These are phyloP conservation scores for Corylus heterophylla DNA, from an alignment of 306 rosid species.

Conservation along the genomic window DNA sequence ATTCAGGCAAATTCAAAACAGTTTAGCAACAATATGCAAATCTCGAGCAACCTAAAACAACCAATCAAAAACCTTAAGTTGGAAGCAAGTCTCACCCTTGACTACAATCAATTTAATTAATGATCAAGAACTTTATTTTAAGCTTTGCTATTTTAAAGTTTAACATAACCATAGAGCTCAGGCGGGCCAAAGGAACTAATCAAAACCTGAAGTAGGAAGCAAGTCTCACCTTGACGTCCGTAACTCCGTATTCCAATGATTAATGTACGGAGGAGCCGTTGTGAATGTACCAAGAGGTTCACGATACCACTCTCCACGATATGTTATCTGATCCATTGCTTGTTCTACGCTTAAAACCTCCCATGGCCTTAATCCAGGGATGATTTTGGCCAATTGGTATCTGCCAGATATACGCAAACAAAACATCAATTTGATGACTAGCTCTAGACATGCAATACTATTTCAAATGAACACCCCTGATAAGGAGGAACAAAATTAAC, in stretches of 20 bases:
- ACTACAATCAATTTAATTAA: not conserved
- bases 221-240: conserved; percentile 55
- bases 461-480: not conserved
- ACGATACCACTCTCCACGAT: conserved; percentile 75
- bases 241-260: conserved; percentile 42
- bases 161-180: not conserved
- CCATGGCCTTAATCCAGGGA: conserved; percentile 96
- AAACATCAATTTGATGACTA: not conserved
- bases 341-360: conserved; percentile 93
- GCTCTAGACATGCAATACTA: not conserved
- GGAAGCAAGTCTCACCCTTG: no score
- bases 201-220: conserved; percentile 5
- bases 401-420: conserved; percentile 38
- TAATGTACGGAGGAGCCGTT: conserved; percentile 82
- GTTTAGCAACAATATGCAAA: no score
- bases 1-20: not conserved
- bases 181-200: not conserved
- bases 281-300: conserved; percentile 74
- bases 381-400: conserved; percentile 50
- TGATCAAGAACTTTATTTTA: not conserved
- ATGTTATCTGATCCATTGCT: conserved; percentile 86
- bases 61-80: no score
- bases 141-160: not conserved
- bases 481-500: not conserved
- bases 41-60: no score